Conservation (phyloP, 352 stramenopile species). For the Halophytophthora batemanensis region DNA sequence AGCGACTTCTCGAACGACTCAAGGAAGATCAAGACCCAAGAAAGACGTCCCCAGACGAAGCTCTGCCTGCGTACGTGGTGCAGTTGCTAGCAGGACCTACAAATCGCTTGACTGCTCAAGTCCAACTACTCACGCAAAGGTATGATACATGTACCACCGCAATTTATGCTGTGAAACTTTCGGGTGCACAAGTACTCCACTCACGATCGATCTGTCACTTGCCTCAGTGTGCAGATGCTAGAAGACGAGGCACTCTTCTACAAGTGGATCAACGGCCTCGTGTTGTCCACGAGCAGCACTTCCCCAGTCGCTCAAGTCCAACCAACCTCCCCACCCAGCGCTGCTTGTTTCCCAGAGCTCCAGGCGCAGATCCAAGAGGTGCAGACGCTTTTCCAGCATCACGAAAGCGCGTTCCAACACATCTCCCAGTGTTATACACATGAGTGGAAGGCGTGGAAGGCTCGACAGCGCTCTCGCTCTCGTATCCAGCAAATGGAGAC, state of each 20-base stretch:
- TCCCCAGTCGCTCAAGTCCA: neutral
- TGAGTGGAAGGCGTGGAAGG: constrained; percentile 42
- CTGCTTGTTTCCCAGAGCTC: constrained; percentile 5
- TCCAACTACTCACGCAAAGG: constrained; percentile 39
- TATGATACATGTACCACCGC: constrained; percentile 7
- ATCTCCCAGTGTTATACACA: constrained; percentile 27
- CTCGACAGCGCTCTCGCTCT: constrained; percentile 34
- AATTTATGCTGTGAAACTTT: neutral
- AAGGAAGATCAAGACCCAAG: constrained; percentile 27
- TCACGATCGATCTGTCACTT: neutral
- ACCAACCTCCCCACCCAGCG: neutral
- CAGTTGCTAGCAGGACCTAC: constrained; percentile 34
- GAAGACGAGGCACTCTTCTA: constrained; percentile 64
- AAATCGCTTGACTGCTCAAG: constrained; percentile 31
- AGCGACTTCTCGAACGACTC: constrained; percentile 37
- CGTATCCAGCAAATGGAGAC: constrained; percentile 43
- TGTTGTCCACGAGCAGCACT: constrained; percentile 18
- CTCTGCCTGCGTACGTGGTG: constrained; percentile 40
- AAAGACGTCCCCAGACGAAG: constrained; percentile 16
- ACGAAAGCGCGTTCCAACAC: constrained; percentile 22
- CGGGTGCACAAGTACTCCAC: neutral
- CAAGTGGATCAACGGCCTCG: constrained; percentile 67
- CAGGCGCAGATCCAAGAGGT: constrained; percentile 24
- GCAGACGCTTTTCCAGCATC: constrained; percentile 27
- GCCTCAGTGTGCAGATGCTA: constrained; percentile 48